These are phyloP conservation scores for Pestalotiopsis sp. DNA, from an alignment of 2,329 filamentous ascomycete genomes.

Conservation along the genomic window DNA sequence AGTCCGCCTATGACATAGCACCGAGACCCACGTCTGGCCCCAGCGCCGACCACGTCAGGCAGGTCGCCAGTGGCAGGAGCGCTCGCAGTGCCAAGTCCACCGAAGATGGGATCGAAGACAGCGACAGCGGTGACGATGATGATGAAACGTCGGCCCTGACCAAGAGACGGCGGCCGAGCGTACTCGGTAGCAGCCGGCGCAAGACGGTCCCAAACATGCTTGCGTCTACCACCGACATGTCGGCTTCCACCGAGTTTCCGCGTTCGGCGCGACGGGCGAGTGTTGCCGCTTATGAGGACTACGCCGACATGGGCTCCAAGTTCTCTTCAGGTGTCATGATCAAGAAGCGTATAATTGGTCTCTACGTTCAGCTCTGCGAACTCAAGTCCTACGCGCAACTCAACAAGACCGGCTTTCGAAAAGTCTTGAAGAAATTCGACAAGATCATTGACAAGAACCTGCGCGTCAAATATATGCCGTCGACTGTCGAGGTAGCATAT, in stretches of 20 bases:
- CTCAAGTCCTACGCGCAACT: slow-evolving; percentile 95
- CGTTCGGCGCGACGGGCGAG: slow-evolving; percentile 64
- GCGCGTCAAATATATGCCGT: slow-evolving; percentile 74
- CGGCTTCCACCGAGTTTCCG: slow-evolving; percentile 62
- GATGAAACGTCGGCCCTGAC: slow-evolving; percentile 59
- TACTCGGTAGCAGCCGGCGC: slow-evolving; percentile 34
- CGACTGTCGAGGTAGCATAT: slow-evolving; percentile 75
- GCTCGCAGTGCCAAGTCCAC: slow-evolving; percentile 48
- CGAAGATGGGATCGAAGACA: slow-evolving; percentile 63
- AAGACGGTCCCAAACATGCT: slow-evolving; percentile 38
- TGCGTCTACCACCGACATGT: slow-evolving; percentile 55
- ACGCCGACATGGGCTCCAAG: slow-evolving; percentile 71
- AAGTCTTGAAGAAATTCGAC: slow-evolving; percentile 98
- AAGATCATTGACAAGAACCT: slow-evolving; percentile 88
- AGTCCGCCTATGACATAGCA: slow-evolving; percentile 39
- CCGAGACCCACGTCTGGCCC: slow-evolving; percentile 21
- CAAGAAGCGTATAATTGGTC: slow-evolving; percentile 85
- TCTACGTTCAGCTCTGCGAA: slow-evolving; percentile 92
- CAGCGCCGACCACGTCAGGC: slow-evolving; percentile 39
- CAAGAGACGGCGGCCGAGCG: slow-evolving; percentile 41
- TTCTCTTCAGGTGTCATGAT: slow-evolving; percentile 76
- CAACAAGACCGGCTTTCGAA: slow-evolving; percentile 94
- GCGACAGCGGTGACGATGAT: slow-evolving; percentile 47
- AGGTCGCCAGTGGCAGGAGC: slow-evolving; percentile 31
- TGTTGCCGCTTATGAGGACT: slow-evolving; percentile 69